Conservation (phyloP, 2,329 filamentous ascomycete genomes). For the Hymenotorrendiella dingleyae region DNA sequence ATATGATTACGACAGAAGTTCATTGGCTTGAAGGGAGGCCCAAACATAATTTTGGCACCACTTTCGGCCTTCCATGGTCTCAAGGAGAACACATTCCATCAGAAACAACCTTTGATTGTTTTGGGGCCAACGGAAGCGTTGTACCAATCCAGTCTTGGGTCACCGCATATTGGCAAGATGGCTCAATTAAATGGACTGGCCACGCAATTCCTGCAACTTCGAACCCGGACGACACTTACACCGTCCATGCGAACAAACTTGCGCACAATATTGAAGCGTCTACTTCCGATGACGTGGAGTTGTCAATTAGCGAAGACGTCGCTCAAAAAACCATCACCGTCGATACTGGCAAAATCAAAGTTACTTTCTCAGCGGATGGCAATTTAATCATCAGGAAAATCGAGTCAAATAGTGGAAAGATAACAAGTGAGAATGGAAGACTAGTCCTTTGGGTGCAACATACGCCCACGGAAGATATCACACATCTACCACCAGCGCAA, state of each 20-base stretch:
- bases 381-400: too few relatives aligned
- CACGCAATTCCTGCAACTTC: background rate
- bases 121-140: background rate
- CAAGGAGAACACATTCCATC: background rate
- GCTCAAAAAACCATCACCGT: background rate
- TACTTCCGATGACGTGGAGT: background rate
- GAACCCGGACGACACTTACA: background rate
- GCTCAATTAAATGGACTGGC: background rate
- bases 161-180: background rate
- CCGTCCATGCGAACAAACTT: background rate
- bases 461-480: too few relatives aligned
- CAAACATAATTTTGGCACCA: background rate
- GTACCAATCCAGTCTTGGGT: background rate
- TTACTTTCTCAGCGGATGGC: background rate
- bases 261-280: background rate
- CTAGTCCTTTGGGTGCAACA: too few relatives aligned
- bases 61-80: background rate
- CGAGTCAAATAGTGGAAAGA: too few relatives aligned
- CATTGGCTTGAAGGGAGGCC: background rate
- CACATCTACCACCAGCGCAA: too few relatives aligned
- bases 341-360: background rate
- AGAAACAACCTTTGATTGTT: background rate
- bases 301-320: background rate
- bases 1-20: background rate
- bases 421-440: conserved; percentile 34